Evolutionary conservation across 2,329 filamentous ascomycete species (phyloP).

Genomic region (Penicillium sp.): DNA sequence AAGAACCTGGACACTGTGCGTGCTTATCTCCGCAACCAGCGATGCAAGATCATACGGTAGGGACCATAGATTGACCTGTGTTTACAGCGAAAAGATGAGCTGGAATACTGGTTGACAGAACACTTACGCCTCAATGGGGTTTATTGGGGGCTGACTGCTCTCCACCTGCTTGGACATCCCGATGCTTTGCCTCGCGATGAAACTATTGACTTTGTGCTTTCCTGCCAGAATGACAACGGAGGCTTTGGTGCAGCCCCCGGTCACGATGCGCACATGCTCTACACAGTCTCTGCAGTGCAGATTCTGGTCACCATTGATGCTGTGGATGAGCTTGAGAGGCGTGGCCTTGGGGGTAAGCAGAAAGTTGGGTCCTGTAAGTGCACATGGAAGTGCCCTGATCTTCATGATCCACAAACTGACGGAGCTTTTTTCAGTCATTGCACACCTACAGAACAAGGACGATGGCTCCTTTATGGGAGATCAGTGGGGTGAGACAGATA

Average conservation of each 20-base stretch:
- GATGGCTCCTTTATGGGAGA: conserved; percentile 90
- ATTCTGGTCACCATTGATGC: conserved; percentile 83
- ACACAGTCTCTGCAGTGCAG: conserved; percentile 91
- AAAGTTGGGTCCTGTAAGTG: conserved; percentile 72
- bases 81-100: conserved; percentile 75
- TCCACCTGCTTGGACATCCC: conserved; percentile 76
- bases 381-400: conserved; percentile 11
- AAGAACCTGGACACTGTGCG: conserved; percentile 80
- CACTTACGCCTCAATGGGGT: conserved; percentile 91
- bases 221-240: conserved; percentile 81
- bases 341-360: conserved; percentile 59
- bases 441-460: conserved; percentile 68
- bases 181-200: conserved; percentile 73
- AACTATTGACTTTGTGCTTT: conserved; percentile 87
- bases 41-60: conserved; percentile 1
- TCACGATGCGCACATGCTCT: conserved; percentile 93
- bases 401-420: conserved; percentile 8
- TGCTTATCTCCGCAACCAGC: conserved; percentile 26
- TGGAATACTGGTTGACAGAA: conserved; percentile 97
- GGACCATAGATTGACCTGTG: conserved; percentile 26
- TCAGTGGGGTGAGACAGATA: conserved; percentile 94
- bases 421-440: conserved; percentile 56
- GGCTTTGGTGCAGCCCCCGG: conserved; percentile 91
- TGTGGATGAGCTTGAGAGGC: conserved; percentile 70
- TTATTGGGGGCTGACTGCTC: conserved; percentile 89